Percentiles rank a stretch among this genome's conserved stretches.
phyloP scores from a whole-genome alignment of 805 yeast species.

The Yarrowia alimentaria region DNA sequence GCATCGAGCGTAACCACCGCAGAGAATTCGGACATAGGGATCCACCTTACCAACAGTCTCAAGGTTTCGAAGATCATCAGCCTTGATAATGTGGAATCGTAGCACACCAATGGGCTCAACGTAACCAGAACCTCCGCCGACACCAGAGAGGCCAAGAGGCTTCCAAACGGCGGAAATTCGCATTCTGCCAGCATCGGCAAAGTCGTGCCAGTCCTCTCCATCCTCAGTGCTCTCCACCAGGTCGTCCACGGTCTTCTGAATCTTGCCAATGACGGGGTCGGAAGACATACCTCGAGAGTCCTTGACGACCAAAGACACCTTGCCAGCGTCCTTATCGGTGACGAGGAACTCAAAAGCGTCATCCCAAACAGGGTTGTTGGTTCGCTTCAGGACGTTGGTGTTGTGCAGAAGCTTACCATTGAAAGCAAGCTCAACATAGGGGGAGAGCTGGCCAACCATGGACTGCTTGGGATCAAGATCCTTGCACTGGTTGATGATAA shows the following conservation, averaged over 20 bases:
- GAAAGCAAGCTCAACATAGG: slow-evolving; percentile 70
- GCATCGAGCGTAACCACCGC: slow-evolving; percentile 72
- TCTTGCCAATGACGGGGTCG: slow-evolving; percentile 57
- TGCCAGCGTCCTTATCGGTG: slow-evolving; percentile 67
- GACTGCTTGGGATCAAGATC: slow-evolving; percentile 44
- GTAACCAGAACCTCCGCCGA: slow-evolving; percentile 73
- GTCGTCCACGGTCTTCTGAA: slow-evolving; percentile 54
- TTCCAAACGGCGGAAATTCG: slow-evolving; percentile 75
- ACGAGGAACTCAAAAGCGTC: slow-evolving; percentile 64
- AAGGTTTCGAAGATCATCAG: slow-evolving; percentile 73
- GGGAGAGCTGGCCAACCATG: slow-evolving; percentile 52
- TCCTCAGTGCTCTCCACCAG: slow-evolving; percentile 75
- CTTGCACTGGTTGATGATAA: slow-evolving; percentile 66
- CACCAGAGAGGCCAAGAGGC: slow-evolving; percentile 71
- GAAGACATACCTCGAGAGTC: slow-evolving; percentile 58
- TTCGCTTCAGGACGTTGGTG: slow-evolving; percentile 58
- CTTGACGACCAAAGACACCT: slow-evolving; percentile 62
- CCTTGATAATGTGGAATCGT: slow-evolving; percentile 65
- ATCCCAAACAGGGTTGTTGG: slow-evolving; percentile 66
- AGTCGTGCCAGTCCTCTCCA: slow-evolving; percentile 73
- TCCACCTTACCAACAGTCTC: slow-evolving; percentile 89
- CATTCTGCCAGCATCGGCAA: slow-evolving; percentile 66
- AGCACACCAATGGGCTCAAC: slow-evolving; percentile 94
- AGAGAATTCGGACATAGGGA: slow-evolving; percentile 79
- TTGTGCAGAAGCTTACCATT: slow-evolving; percentile 59